Evolutionary conservation across 2,329 filamentous ascomycete species (phyloP), one percentile per base, ranked within the genome.

Genomic region (Lecanosticta acicola): DNA sequence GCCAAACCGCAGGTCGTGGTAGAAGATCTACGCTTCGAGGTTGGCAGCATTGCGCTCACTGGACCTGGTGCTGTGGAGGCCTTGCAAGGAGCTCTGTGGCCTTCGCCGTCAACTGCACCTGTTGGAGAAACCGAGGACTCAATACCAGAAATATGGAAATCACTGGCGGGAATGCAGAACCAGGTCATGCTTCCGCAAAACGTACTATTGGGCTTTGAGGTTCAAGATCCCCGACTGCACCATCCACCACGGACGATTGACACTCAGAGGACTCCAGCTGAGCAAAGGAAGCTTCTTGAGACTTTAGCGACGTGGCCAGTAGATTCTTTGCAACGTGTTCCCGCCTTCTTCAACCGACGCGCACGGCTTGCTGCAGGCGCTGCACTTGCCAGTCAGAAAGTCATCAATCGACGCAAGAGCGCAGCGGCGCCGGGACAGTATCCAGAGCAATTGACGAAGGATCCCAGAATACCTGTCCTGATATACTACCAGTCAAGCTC

Each of bases 11-110:
- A 71, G 3, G 72, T 85, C 4, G 77, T 75, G 21, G 70, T 86
- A 5, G 81, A 86, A 56, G 84, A 88, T 57, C 62, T 87, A 26
- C 78, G 84, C 0, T 85, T 81, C 49, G 82, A 88, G 59, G 76
- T 87, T 62, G 84, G 84, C 21, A 85, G 83, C 54, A 84, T 87
- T 51, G 78, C 85, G 46, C 70, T 86, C 32, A 76, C 73, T 13
- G 84, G 84, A 0, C 89, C 90, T 10, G 85, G 79, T 5, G 85
- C 89, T 3, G 88, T 85, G 1, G 89, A 96, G 65, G 74, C 85
- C 2, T 70, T 98, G 2, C 71, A 86, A 9, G 79, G 82, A 18
- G 75, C 86, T 8, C 69, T 97, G 5, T 77, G 76, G 40, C 77
- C 78, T 20, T 54, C 43, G 39, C 16, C 42, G 3, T 39, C 3